Base-by-base conservation (phyloP, 371 early-diverging fungal genomes). In the Haplosporangium sp. region DNA sequence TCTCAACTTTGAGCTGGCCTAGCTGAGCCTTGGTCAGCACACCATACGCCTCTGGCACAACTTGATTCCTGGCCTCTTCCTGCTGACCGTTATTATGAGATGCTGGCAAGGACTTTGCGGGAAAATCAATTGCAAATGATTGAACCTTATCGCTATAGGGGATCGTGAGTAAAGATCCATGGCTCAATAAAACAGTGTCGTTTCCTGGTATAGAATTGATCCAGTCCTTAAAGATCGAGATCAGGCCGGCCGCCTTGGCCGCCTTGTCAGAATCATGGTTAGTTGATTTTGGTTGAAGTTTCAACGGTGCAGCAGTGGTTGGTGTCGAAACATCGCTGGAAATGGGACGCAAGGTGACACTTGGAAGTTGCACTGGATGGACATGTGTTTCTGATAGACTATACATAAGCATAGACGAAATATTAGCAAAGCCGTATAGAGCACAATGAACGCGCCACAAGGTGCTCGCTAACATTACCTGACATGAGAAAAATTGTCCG, bases 401-500 rank as follows among this genome's bases (percentile, higher is more conserved):
- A 72, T 41, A 11, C 8, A 40, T 6, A 23, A n/a, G 21, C 5
- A 18, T 14, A 13, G 13, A 21, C 16, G 16, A 21, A 13, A 57
- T 21, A 5, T 62, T 29, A 41, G 6, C 10, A 40, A n/a, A 23
- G 12, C n/a, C 16, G 40, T 8, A 52, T 23, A 50, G 18, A n/a
- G 10, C 23, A 13, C 37, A 61, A 52, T 52, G 5, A 21, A 0
- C n/a, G 6, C 40, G 0, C 10, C 5, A 5, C 29, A 41, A 12
- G 42, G 7, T 2, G 5, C 29, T 16, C 18, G 40, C 5, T 12
- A 11, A 10, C 55, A 66, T 52, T 84, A 85, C 87, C 82, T 81
- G 59, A 86, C 74, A 40, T 84, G 80, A 20, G 83, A 83, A 74
- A 83, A 86, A 47, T 81, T 82, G 46, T 84, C 82, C 0, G 79